phyloP scores from a whole-genome alignment of 169 alveolate genomes.

The Eimeria praecox region DNA sequence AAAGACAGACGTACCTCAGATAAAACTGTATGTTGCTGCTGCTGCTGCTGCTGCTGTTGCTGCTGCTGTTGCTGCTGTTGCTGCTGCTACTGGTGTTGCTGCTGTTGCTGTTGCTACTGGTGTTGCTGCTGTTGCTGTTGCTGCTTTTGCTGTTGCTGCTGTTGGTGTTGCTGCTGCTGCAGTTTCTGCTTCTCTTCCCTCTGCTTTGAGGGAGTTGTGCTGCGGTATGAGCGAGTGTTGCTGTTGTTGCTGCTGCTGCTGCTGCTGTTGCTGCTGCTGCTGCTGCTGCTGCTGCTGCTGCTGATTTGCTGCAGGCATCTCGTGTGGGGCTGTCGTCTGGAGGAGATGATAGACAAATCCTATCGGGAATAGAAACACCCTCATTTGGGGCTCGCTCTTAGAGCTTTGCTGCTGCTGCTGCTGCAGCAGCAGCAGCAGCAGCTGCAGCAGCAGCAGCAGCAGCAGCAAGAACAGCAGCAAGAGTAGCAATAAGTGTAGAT shows the following conservation, averaged over 20 bases:
- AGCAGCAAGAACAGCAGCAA: background rate
- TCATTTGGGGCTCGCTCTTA: no score
- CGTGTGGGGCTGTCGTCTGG: no score
- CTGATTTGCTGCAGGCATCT: background rate
- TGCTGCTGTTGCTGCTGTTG: constrained; percentile 8
- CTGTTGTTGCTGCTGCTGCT: background rate
- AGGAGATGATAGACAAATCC: no score
- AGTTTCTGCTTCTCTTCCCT: background rate
- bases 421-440: background rate
- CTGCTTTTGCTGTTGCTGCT: background rate
- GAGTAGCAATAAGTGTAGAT: background rate
- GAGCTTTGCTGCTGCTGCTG: background rate
- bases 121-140: background rate
- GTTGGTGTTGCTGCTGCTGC: constrained; percentile 1
- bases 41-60: background rate
- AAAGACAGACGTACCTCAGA: background rate
- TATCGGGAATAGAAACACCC: no score
- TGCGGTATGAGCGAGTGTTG: background rate
- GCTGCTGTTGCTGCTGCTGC: background rate
- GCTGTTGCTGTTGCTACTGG: background rate
- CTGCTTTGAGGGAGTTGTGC: background rate
- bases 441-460: background rate
- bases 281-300: background rate
- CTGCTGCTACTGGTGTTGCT: background rate
- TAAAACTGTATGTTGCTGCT: background rate